Evolutionary conservation across 129 eudicot genomes (phyloP).

Genomic region (Ambrosia trifida): DNA sequence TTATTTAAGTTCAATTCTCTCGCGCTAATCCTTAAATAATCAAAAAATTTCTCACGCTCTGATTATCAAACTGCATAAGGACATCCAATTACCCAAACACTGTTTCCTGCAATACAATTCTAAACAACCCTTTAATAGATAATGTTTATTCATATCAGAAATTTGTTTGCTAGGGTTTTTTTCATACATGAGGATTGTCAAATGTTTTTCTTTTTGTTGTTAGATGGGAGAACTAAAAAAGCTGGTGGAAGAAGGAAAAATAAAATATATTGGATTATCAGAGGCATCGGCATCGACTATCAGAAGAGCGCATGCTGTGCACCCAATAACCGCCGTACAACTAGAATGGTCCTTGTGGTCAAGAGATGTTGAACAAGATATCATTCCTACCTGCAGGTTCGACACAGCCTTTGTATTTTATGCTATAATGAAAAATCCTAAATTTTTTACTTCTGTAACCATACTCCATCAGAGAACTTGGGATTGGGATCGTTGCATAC

Average conservation of each 20-base stretch:
- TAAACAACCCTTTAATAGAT: too few species aligned
- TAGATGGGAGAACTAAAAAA: constrained; percentile 10
- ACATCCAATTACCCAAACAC: too few species aligned
- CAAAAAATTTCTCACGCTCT: too few species aligned
- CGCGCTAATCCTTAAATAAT: too few species aligned
- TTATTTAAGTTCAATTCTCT: too few species aligned
- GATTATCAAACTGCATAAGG: too few species aligned
- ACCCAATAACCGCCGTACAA: constrained; percentile 8
- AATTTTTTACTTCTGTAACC: neutral
- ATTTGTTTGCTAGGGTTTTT: too few species aligned
- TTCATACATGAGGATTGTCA: too few species aligned
- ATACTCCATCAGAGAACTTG: constrained; percentile 1
- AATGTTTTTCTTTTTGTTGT: neutral
- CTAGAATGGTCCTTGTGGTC: constrained; percentile 7
- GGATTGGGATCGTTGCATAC: constrained; percentile 9
- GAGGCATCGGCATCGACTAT: constrained; percentile 8
- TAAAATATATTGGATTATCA: constrained; percentile 1
- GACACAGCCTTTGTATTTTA: neutral
- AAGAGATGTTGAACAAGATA: constrained; percentile 11
- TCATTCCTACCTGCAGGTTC: constrained; percentile 2
- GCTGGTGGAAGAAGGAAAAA: constrained; percentile 13
- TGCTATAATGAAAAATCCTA: neutral
- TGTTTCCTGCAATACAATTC: too few species aligned
- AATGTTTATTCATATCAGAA: too few species aligned
- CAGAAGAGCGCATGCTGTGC: constrained; percentile 7